Percentiles rank a stretch among this genome's conserved stretches.
Conservation (phyloP, 176 grass and related monocot species). For the Carex cristatella region DNA sequence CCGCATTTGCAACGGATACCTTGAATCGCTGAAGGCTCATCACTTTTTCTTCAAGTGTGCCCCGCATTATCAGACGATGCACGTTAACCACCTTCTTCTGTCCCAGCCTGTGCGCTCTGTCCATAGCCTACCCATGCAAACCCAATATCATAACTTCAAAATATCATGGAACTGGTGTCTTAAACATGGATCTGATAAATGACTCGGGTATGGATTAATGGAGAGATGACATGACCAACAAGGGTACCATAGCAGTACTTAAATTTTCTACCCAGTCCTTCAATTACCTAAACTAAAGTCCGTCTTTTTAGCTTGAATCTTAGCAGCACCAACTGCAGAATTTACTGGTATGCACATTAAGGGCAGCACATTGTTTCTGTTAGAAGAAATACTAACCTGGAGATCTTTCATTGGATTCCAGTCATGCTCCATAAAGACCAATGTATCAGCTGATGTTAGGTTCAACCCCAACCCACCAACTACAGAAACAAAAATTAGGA, state of each 20-base stretch:
- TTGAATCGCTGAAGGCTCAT: slow-evolving; percentile 99
- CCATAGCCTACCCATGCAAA: slow-evolving; percentile 71
- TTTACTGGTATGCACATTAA: not conserved
- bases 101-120: slow-evolving; percentile 90
- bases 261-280: not conserved
- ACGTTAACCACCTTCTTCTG: slow-evolving; percentile 95
- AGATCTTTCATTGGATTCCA: slow-evolving; percentile 99
- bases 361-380: not conserved
- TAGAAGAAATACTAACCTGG: slow-evolving; percentile 48
- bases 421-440: slow-evolving; percentile 99
- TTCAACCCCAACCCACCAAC: slow-evolving; percentile 98
- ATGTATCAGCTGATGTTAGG: slow-evolving; percentile 94
- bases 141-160: not conserved
- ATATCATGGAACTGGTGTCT: not conserved
- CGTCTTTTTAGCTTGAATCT: not conserved
- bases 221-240: not conserved
- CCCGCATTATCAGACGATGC: slow-evolving; percentile 90
- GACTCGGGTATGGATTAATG: not conserved
- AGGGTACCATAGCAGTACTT: not conserved
- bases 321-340: not conserved
- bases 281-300: not conserved
- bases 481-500: slow-evolving; percentile 32
- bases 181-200: not conserved
- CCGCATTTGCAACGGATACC: slow-evolving; percentile 83
- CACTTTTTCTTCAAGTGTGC: slow-evolving; percentile 96